These are phyloP conservation scores for Lepiota brunneoincarnata DNA, from an alignment of 768 basidiomycete genomes.

Conservation along the genomic window DNA sequence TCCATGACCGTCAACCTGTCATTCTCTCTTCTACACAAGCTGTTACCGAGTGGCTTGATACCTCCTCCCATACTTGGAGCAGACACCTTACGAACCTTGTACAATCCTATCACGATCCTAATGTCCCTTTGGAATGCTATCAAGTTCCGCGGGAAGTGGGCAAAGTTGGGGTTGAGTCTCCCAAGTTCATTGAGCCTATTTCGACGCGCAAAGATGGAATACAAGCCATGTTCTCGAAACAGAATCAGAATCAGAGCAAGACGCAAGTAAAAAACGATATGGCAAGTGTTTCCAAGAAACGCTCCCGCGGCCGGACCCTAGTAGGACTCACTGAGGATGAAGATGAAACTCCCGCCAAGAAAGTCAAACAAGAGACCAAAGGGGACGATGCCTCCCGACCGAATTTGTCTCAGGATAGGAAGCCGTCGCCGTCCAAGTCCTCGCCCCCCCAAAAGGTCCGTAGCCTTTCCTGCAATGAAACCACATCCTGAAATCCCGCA, in stretches of 20 bases:
- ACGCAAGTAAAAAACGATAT: not conserved
- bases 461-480: not conserved
- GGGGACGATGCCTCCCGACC: not conserved
- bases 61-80: constrained; percentile 63
- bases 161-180: constrained; percentile 82
- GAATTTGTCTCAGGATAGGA: not conserved
- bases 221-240: constrained; percentile 75
- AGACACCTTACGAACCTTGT: constrained; percentile 57
- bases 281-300: not conserved
- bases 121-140: constrained; percentile 69
- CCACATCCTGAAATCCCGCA: not conserved
- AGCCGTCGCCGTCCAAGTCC: not conserved
- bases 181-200: constrained; percentile 80
- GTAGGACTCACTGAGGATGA: not conserved
- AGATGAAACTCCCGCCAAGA: not conserved
- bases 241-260: constrained; percentile 26
- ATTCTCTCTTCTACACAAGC: constrained; percentile 65
- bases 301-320: not conserved
- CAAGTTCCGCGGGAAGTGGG: constrained; percentile 89
- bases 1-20: constrained; percentile 91
- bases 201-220: constrained; percentile 82
- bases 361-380: not conserved
- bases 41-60: constrained; percentile 77
- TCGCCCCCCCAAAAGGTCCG: constrained; percentile 9
- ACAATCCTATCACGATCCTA: constrained; percentile 51